These are phyloP conservation scores for Bretschneidera sinensis DNA, from an alignment of 345 rosid genomes.

Conservation along the genomic window DNA sequence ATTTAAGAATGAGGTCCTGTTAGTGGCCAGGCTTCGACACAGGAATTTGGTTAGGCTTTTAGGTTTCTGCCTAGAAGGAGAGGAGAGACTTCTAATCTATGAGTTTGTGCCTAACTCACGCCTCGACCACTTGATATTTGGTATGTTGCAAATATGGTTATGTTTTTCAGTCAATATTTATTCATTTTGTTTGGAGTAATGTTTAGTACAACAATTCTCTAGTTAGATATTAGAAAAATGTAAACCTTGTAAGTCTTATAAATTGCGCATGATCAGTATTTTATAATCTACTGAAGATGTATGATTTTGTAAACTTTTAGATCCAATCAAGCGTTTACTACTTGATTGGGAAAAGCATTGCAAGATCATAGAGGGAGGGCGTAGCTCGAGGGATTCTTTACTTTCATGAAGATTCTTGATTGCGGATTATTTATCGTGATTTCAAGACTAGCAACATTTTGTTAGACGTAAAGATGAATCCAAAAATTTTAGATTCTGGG, in stretches of 20 bases:
- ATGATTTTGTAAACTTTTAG: slow-evolving; percentile 32
- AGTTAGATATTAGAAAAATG: neutral
- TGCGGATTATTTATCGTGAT: no score
- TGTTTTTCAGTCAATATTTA: no score
- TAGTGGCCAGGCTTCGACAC: slow-evolving; percentile 30
- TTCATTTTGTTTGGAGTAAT: no score
- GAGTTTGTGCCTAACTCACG: slow-evolving; percentile 39
- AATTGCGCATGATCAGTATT: slow-evolving; percentile 8
- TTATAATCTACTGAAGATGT: slow-evolving; percentile 34
- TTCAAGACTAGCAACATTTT: no score
- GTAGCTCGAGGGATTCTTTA: no score
- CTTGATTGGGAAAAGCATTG: no score
- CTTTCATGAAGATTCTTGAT: no score
- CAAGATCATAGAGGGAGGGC: no score
- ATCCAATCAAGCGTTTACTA: no score
- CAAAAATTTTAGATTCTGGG: slow-evolving; percentile 50
- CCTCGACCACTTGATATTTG: slow-evolving; percentile 30
- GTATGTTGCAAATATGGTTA: slow-evolving; percentile 9
- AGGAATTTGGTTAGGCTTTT: slow-evolving; percentile 33
- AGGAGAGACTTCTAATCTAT: slow-evolving; percentile 32
- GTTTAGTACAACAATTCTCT: neutral
- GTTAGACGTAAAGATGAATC: slow-evolving; percentile 43
- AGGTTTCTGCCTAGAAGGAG: slow-evolving; percentile 34
- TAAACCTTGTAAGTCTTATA: no score
- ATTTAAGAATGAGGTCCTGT: no score